Evolutionary conservation across 2,329 filamentous ascomycete genomes (phyloP), one percentile per base, ranked within the genome.

Genomic region (Talaromyces sp.): DNA sequence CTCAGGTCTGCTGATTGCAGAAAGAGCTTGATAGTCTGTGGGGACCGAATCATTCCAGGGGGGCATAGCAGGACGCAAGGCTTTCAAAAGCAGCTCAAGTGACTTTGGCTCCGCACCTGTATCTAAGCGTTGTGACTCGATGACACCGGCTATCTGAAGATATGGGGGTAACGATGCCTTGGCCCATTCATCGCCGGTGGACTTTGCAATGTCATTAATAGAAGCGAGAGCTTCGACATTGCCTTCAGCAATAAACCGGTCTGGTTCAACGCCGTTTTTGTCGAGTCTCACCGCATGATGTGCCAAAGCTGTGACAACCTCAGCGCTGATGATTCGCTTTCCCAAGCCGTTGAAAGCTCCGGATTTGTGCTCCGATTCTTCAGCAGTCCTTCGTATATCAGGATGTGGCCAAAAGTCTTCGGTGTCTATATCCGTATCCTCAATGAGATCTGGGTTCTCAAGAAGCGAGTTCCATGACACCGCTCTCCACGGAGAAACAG

Each of bases 241-340:
- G 53, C 60, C 36, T 57, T 23, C 30, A 30, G 18, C 33, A 66
- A 77, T 34, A 52, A 79, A 80, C 27, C 79, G 66, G 59, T 77
- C 78, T 50, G 81, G 69, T 12, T 70, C 67, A 33, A 85, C 73
- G 40, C n/a, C n/a, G 7, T n/a, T 59, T 50, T 52, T 40, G 31
- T 56, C 51, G 28, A 56, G 56, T 44, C 36, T 59, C 40, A 56
- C 57, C 36, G 61, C 61, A 56, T 62, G 57, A 40, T 31, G 50
- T 40, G 42, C 53, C 47, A 86, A 78, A 5, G 83, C 81, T 57
- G 80, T 75, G 30, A 87, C 78, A 10, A 87, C 79, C 70, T 88
- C 86, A 50, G 78, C 77, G 67, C 84, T 87, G 66, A 88, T 80
- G 0, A 82, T 86, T 56, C 76, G 72, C 50, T 65, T 63, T 2